These are phyloP conservation scores for Backusella psychrophila DNA, from an alignment of 192 early-diverging fungal genomes.

Conservation along the genomic window DNA sequence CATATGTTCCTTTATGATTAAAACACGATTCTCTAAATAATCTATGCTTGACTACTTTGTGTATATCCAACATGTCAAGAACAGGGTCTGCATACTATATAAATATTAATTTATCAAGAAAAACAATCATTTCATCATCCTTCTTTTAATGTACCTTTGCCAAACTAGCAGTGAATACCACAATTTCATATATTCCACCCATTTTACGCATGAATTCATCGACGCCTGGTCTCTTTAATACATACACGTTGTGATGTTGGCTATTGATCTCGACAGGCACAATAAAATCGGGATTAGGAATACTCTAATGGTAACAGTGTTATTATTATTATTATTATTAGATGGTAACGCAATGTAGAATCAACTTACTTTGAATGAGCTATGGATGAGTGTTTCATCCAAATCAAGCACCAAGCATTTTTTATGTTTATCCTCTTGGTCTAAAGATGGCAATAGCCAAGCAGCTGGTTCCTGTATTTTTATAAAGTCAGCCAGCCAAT, in stretches of 20 bases:
- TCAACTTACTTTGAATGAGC: constrained; percentile 77
- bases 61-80: constrained; percentile 86
- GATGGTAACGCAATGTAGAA: not conserved
- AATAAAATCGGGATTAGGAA: constrained; percentile 79
- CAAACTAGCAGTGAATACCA: constrained; percentile 94
- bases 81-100: constrained; percentile 97
- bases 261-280: constrained; percentile 93
- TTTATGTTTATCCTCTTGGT: constrained; percentile 58
- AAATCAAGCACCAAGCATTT: constrained; percentile 98
- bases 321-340: not conserved
- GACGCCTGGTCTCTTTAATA: constrained; percentile 95
- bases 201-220: constrained; percentile 87
- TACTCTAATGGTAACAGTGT: constrained; percentile 32
- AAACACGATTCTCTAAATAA: constrained; percentile 96
- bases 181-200: constrained; percentile 88
- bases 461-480: not conserved
- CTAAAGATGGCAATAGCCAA: constrained; percentile 63
- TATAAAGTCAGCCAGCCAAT: not conserved
- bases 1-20: constrained; percentile 94
- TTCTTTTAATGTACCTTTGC: constrained; percentile 59
- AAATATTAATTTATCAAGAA: not conserved
- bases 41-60: constrained; percentile 84
- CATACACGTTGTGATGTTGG: constrained; percentile 91
- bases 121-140: not conserved
- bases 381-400: constrained; percentile 97